Base-by-base conservation (phyloP, 163 green algal species). In the Volvox carteri region DNA sequence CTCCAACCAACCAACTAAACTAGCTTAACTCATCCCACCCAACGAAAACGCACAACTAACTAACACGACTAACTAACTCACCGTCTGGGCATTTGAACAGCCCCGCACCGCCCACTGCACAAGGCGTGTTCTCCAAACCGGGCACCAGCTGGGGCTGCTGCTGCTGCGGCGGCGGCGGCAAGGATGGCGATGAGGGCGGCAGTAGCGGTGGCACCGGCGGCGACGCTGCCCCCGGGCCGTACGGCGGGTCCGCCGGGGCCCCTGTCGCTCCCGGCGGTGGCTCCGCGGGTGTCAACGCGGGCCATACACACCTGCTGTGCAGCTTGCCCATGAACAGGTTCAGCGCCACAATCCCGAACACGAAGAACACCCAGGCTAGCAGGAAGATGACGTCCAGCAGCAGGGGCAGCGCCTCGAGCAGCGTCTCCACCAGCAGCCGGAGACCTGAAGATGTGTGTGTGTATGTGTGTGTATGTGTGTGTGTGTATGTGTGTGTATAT, bases 291-390 rank as follows among this genome's bases (percentile, higher is more conserved):
- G n/a, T n/a, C n/a, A n/a, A n/a, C n/a, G n/a, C n/a, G n/a, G n/a
- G n/a, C n/a, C n/a, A n/a, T n/a, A n/a, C 7, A 46, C 81, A 87
- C 35, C 81, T 68, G 30, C 70, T 79, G 33, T 79, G 84, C 70
- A 89, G 23, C 79, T 73, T 87, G 48, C 90, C 90, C 79, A 86
- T 88, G 78, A 94, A 94, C 19, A 92, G 78, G 83, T 94, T 81
- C 37, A 95, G 67, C 25, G 88, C 93, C 25, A 94, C 87, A 85
- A 95, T 94, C 75, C 93, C 93, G 37, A 94, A 94, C 21, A 95
- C 76, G 48, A 91, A 90, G 86, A 94, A 93, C 18, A 93, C 44
- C 77, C 87, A 94, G 33, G 54, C 77, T 23, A 91, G 74, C 54
- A 95, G 78, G 48, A 94, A 28, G 37, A 94, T 62, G n/a, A 94